Evolutionary conservation across 2,329 filamentous ascomycete genomes (phyloP), one percentile per base, ranked within the genome.

Genomic region (Magnaporthiopsis incrustans): DNA sequence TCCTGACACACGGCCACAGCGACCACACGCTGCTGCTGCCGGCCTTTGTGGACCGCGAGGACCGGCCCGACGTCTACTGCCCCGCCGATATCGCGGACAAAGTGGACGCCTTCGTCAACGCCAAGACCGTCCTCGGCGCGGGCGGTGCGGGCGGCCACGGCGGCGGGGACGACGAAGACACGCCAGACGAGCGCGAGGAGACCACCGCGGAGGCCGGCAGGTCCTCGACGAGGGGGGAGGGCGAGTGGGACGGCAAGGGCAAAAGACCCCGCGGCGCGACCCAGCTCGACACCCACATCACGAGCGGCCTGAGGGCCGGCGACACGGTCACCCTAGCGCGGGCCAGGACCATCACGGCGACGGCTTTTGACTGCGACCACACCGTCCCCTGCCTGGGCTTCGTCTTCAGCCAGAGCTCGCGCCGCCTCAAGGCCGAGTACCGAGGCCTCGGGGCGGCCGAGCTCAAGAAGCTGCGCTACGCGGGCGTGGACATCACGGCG

Each of bases 1-100:
- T 82, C 67, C 70, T 82, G 60, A 82, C 80, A 0, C 80, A 82
- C 65, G 80, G 80, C 60, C 80, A 82, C 67, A 77, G 70, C 65
- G 80, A 82, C 66, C 80, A 82, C 68, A 75, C 76, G 2, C 72
- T 81, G 6, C 71, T 80, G 1, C 68, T 77, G 1, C 76, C 78
- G 0, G 77, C 76, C 4, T 82, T 80, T 63, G 74, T 77, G 63
- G 77, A 76, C 63, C 72, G 77, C 26, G 76, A 77, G 26, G 76
- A 79, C 60, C 78, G 78, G 7, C 79, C 80, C 0, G 79, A 82
- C 59, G 70, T 82, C 62, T 79, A 73, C 67, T 80, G 78, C 62
- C 80, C 79, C 0, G 70, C 62, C 1, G 76, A 77, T 67, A 77
- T 81, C 72, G 71, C 69, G 65, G 67, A 66, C 30, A 74, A 72